Evolutionary conservation across 2,329 filamentous ascomycete genomes (phyloP).

Genomic region (Plenodomus biglobosus): DNA sequence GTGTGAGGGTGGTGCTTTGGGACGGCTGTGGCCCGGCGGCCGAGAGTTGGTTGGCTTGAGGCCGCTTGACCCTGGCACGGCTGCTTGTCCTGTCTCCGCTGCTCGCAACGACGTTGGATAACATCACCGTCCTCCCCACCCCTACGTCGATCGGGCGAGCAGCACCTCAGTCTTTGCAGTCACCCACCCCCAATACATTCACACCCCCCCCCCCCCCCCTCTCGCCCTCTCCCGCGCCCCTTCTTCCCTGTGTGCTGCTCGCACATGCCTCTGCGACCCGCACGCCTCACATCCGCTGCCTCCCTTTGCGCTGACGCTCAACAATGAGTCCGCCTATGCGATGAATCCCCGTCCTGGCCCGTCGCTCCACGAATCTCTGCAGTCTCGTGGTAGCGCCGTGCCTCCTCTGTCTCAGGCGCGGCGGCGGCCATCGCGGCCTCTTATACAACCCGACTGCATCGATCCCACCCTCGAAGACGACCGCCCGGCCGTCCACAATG

Average conservation of each 20-base stretch:
- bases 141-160: neutral
- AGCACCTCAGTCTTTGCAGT: neutral
- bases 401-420: slow-evolving; percentile 32
- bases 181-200: slow-evolving; percentile 2
- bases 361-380: slow-evolving; percentile 44
- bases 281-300: slow-evolving; percentile 14
- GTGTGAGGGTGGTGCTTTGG: neutral
- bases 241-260: slow-evolving; percentile 11
- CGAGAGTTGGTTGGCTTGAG: neutral
- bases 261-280: slow-evolving; percentile 11
- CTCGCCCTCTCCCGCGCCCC: neutral
- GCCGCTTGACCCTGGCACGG: slow-evolving; percentile 5
- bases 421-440: slow-evolving; percentile 33
- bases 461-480: slow-evolving; percentile 38
- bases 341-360: slow-evolving; percentile 49
- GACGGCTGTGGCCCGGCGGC: neutral
- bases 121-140: slow-evolving; percentile 9
- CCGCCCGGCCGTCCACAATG: slow-evolving; percentile 27
- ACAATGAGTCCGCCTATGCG: slow-evolving; percentile 46
- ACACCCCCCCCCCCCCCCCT: too few relatives aligned
- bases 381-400: slow-evolving; percentile 39
- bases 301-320: slow-evolving; percentile 25
- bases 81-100: slow-evolving; percentile 15
- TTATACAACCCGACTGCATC: slow-evolving; percentile 38
- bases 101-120: slow-evolving; percentile 10